phyloP scores from a whole-genome alignment of 2,329 filamentous ascomycete genomes.

The Capronia americana region DNA sequence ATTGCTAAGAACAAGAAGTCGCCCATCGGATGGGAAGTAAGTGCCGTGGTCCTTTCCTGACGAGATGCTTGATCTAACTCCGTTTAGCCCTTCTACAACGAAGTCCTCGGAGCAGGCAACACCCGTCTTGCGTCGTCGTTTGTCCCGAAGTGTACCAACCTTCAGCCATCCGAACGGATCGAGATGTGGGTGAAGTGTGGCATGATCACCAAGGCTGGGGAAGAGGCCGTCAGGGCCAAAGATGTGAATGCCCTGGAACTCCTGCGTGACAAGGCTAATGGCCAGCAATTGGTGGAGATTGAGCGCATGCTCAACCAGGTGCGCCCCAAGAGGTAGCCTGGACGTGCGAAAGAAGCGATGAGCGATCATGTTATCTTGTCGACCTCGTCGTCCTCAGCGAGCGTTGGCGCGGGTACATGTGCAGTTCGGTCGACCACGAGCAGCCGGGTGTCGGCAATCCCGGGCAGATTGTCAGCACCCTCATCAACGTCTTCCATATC shows the following conservation, averaged over 20 bases:
- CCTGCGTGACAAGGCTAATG: slow-evolving; percentile 75
- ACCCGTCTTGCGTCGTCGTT: slow-evolving; percentile 82
- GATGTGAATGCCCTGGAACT: slow-evolving; percentile 77
- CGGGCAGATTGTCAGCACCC: slow-evolving; percentile 23
- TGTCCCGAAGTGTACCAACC: slow-evolving; percentile 80
- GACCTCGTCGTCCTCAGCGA: slow-evolving; percentile 43
- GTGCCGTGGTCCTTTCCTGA: slow-evolving; percentile 43
- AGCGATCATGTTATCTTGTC: slow-evolving; percentile 53
- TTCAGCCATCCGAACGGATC: slow-evolving; percentile 73
- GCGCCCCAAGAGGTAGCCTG: slow-evolving; percentile 50
- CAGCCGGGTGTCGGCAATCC: slow-evolving; percentile 39
- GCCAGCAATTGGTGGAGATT: slow-evolving; percentile 75
- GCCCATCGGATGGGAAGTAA: slow-evolving; percentile 94
- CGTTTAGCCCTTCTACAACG: slow-evolving; percentile 83
- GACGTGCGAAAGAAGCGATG: neutral
- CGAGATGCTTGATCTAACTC: slow-evolving; percentile 23
- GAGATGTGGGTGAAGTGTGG: slow-evolving; percentile 98
- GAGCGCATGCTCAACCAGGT: slow-evolving; percentile 73
- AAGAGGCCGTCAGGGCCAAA: slow-evolving; percentile 85
- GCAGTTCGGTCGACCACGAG: slow-evolving; percentile 42
- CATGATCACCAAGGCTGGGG: slow-evolving; percentile 83
- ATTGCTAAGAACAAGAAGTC: slow-evolving; percentile 76
- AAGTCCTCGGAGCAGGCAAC: slow-evolving; percentile 86
- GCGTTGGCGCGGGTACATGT: slow-evolving; percentile 1
- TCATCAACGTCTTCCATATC: slow-evolving; percentile 41